Percentiles rank a stretch among this genome's conserved stretches.
phyloP scores from a whole-genome alignment of 2,329 filamentous ascomycete genomes.

The Tothia fuscella region DNA sequence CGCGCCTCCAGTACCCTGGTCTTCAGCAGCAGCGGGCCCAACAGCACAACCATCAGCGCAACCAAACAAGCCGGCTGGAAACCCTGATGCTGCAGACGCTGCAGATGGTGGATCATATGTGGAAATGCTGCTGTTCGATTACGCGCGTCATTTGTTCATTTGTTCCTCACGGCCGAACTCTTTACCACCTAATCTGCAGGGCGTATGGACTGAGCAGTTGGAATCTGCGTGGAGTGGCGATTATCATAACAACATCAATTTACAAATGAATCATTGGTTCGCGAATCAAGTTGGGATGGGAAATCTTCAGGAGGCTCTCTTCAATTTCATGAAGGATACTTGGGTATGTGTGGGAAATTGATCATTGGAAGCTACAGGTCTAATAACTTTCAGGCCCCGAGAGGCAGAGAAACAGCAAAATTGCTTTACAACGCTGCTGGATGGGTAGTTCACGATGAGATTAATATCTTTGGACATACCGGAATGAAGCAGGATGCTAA shows the following conservation, averaged over 20 bases:
- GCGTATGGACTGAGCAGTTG: slow-evolving; percentile 40
- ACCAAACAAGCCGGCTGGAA: background rate
- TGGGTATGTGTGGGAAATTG: slow-evolving; percentile 26
- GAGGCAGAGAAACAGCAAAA: slow-evolving; percentile 40
- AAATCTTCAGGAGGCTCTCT: slow-evolving; percentile 34
- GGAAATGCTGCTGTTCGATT: slow-evolving; percentile 42
- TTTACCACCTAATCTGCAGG: slow-evolving; percentile 46
- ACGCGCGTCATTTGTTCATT: slow-evolving; percentile 43
- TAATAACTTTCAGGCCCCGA: too few relatives aligned
- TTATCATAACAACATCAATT: slow-evolving; percentile 48
- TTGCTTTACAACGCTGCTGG: slow-evolving; percentile 43
- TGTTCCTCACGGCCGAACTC: slow-evolving; percentile 39
- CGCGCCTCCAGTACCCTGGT: background rate
- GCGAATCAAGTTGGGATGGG: slow-evolving; percentile 41
- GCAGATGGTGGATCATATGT: slow-evolving; percentile 37
- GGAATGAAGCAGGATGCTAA: slow-evolving; percentile 35
- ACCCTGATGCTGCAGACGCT: background rate
- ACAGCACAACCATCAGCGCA: background rate
- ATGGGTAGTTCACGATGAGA: slow-evolving; percentile 46
- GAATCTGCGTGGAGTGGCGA: slow-evolving; percentile 40
- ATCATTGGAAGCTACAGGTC: too few relatives aligned
- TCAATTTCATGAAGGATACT: slow-evolving; percentile 41
- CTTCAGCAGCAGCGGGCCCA: background rate
- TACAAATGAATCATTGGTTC: slow-evolving; percentile 51
- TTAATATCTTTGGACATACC: slow-evolving; percentile 48